A percentile compares a stretch with the other conserved stretches of the same genome.
phyloP scores from a whole-genome alignment of 2,329 filamentous ascomycete species.

The Microcyclospora tardicrescens region DNA sequence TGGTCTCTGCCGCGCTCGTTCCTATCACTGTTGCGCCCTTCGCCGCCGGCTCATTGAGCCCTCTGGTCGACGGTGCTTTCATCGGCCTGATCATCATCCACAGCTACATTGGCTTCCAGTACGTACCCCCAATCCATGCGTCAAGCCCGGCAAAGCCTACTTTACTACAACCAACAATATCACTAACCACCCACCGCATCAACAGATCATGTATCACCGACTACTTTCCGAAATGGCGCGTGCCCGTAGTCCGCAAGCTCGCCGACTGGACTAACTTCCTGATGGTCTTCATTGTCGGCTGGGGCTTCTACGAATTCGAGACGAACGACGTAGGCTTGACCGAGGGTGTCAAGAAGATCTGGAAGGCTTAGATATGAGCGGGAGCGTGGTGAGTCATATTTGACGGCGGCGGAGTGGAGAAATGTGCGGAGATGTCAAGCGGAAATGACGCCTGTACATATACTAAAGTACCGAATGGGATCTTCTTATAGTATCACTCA shows the following conservation, averaged over 20 bases:
- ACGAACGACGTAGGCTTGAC: constrained; percentile 95
- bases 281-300: constrained; percentile 65
- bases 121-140: constrained; percentile 21
- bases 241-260: constrained; percentile 53
- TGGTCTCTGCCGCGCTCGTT: constrained; percentile 67
- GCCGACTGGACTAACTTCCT: constrained; percentile 67
- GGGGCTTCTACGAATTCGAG: constrained; percentile 96
- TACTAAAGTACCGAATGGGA: too few relatives aligned
- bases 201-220: constrained; percentile 63
- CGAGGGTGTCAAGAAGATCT: constrained; percentile 76
- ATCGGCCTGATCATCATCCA: constrained; percentile 76
- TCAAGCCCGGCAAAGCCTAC: too few relatives aligned
- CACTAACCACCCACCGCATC: background rate
- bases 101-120: constrained; percentile 92
- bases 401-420: too few relatives aligned
- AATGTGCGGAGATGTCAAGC: too few relatives aligned
- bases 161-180: background rate
- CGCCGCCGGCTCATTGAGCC: constrained; percentile 82
- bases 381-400: background rate
- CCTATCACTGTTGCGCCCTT: constrained; percentile 86
- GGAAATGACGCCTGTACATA: background rate
- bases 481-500: too few relatives aligned
- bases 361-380: constrained; percentile 52
- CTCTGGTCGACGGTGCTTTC: constrained; percentile 71
- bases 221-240: constrained; percentile 65